These are phyloP conservation scores for Naganishia friedmannii DNA, from an alignment of 768 basidiomycete genomes.

Conservation along the genomic window DNA sequence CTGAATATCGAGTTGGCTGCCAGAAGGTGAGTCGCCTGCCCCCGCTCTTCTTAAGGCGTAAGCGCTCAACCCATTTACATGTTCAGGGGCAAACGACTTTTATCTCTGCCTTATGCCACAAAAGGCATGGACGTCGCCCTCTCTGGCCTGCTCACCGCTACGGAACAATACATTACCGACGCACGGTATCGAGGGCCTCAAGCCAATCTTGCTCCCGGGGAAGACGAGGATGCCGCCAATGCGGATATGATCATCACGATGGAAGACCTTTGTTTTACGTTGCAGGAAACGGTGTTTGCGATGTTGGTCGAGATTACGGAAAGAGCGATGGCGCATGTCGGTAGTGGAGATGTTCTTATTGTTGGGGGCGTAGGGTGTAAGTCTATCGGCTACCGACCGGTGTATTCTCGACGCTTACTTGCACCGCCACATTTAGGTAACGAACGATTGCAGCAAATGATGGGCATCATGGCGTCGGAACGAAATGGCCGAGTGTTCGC, in stretches of 20 bases:
- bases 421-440: constrained; percentile 63
- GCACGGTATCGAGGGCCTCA: constrained; percentile 65
- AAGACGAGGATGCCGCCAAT: constrained; percentile 30
- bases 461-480: constrained; percentile 93
- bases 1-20: constrained; percentile 97
- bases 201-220: constrained; percentile 22
- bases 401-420: not conserved
- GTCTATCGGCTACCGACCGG: constrained; percentile 51
- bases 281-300: constrained; percentile 94
- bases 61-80: too few species aligned
- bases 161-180: constrained; percentile 82
- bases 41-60: too few species aligned
- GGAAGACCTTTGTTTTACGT: constrained; percentile 92
- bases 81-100: constrained; percentile 72
- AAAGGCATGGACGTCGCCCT: constrained; percentile 98
- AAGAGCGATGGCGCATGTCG: constrained; percentile 97
- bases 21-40: constrained; percentile 64
- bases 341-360: constrained; percentile 90
- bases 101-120: constrained; percentile 86
- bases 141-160: constrained; percentile 85
- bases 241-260: constrained; percentile 74
- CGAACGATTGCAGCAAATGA: constrained; percentile 92
- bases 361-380: constrained; percentile 99
- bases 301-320: constrained; percentile 99
- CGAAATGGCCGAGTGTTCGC: constrained; percentile 85